phyloP scores from a whole-genome alignment of 2,329 filamentous ascomycete species.

The Didymella pomorum region DNA sequence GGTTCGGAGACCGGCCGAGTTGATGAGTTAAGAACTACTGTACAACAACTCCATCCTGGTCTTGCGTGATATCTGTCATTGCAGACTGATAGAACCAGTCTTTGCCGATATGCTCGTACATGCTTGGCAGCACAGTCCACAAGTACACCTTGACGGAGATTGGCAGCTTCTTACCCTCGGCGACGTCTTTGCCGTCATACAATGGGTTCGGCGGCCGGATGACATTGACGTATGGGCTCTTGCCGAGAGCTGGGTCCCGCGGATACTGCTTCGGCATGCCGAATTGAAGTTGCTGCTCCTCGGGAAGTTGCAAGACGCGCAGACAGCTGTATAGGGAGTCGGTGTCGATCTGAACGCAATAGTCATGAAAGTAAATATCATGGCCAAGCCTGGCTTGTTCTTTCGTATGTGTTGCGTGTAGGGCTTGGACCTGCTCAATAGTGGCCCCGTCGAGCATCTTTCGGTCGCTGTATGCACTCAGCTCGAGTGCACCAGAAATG shows the following conservation, averaged over 20 bases:
- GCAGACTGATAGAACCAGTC: slow-evolving; percentile 10
- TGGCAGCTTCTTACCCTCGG: not conserved
- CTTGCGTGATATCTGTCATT: slow-evolving; percentile 6
- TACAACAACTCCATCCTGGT: slow-evolving; percentile 5
- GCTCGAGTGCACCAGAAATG: slow-evolving; percentile 5
- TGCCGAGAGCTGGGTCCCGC: slow-evolving; percentile 1
- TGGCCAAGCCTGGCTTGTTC: not conserved
- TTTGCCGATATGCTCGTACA: slow-evolving; percentile 5
- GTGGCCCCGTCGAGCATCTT: slow-evolving; percentile 4
- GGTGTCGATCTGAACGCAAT: slow-evolving; percentile 7
- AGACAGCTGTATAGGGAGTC: slow-evolving; percentile 8
- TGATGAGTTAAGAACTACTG: not conserved
- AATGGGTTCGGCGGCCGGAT: slow-evolving; percentile 2
- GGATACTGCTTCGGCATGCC: slow-evolving; percentile 9
- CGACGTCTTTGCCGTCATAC: not conserved
- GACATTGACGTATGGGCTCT: slow-evolving; percentile 12
- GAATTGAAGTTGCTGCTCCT: slow-evolving; percentile 9
- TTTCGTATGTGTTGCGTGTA: slow-evolving; percentile 9
- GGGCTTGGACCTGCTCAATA: slow-evolving; percentile 6
- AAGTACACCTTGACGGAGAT: slow-evolving; percentile 6
- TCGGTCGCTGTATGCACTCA: slow-evolving; percentile 5
- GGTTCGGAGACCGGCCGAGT: too few species aligned
- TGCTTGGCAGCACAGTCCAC: slow-evolving; percentile 6
- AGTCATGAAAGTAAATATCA: slow-evolving; percentile 4
- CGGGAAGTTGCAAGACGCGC: slow-evolving; percentile 2